phyloP scores from a whole-genome alignment of 2,329 filamentous ascomycete species.

The Phialophora macrospora region DNA sequence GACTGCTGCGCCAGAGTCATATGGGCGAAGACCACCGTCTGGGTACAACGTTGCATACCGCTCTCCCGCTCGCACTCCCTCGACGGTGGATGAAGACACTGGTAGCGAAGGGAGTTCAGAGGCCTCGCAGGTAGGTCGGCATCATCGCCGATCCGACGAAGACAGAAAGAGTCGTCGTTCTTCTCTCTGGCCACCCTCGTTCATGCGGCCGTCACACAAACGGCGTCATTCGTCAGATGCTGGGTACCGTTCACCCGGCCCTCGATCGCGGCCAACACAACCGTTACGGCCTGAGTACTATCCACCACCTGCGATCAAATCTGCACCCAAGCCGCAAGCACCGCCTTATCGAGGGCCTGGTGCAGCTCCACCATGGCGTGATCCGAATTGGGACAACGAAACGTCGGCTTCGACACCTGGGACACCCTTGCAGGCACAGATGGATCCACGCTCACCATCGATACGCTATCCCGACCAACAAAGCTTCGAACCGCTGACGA shows the following conservation, averaged over 20 bases:
- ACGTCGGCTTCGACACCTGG: constrained; percentile 16
- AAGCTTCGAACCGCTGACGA: constrained; percentile 29
- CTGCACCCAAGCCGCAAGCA: constrained; percentile 20
- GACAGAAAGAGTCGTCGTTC: constrained; percentile 32
- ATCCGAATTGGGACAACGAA: constrained; percentile 29
- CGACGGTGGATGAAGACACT: constrained; percentile 33
- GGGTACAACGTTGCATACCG: constrained; percentile 27
- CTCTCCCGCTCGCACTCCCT: constrained; percentile 31
- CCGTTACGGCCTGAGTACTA: constrained; percentile 34
- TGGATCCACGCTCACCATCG: constrained; percentile 27
- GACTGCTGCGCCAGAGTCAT: constrained; percentile 19
- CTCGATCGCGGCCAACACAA: constrained; percentile 23
- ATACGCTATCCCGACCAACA: constrained; percentile 30
- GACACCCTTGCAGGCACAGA: constrained; percentile 20
- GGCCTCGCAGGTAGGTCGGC: constrained; percentile 39
- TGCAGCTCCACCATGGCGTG: constrained; percentile 29
- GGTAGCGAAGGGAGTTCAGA: constrained; percentile 44
- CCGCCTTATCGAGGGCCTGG: constrained; percentile 22
- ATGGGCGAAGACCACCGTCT: constrained; percentile 21
- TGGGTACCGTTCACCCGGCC: constrained; percentile 28
- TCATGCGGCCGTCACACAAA: constrained; percentile 36
- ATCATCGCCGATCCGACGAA: constrained; percentile 31
- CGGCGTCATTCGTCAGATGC: constrained; percentile 39
- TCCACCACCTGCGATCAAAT: constrained; percentile 30
- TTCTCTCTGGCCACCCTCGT: constrained; percentile 34